Evolutionary conservation across 257 asterid species (phyloP), one percentile per base, ranked within the genome.

Genomic region (Ehretia macrophylla): DNA sequence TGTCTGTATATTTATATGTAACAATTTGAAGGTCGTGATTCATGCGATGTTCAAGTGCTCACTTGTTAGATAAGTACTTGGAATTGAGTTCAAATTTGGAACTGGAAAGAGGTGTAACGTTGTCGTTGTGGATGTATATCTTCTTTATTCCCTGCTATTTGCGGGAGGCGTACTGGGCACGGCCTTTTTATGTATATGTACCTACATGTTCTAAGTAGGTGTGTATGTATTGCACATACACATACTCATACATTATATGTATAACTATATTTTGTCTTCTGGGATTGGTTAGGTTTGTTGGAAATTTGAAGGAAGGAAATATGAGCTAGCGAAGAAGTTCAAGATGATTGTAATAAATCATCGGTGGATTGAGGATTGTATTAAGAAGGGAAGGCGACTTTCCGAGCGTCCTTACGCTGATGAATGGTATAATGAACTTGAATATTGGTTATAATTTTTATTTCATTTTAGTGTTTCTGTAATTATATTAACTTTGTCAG

Each of bases 361-460:
- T 66, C 71, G 84, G 57, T 93, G 99, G 99, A 47, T 93, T 58
- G 97, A 93, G 77, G 95, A 86, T 55, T 93, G 99, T 61, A 62
- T 79, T 23, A 83, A 66, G 75, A 63, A 75, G 54, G 90, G 94
- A 40, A 77, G 66, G 59, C 83, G 85, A 44, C 81, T 89, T 68
- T 64, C 82, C 0, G 99, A 78, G 81, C 66, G 59, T 23, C 87
- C 87, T 0, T 89, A 79, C 72, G 74, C 75, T 48, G 71, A 58
- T 38, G 71, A 70, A 66, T 72, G 99, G 99, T 93, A 77, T 51
- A 70, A 44, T 42, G 17, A 27, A 35, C 23, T 27, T 47, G 21
- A 8, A 4, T 8, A n/a, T 46, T 38, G 0, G 13, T 23, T 39
- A 50, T 38, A n/a, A 6, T 14, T 3, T 14, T 44, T 32, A 18